These are phyloP conservation scores for Trypanosoma conorhini DNA, from an alignment of 208 protist genomes.

Conservation along the genomic window DNA sequence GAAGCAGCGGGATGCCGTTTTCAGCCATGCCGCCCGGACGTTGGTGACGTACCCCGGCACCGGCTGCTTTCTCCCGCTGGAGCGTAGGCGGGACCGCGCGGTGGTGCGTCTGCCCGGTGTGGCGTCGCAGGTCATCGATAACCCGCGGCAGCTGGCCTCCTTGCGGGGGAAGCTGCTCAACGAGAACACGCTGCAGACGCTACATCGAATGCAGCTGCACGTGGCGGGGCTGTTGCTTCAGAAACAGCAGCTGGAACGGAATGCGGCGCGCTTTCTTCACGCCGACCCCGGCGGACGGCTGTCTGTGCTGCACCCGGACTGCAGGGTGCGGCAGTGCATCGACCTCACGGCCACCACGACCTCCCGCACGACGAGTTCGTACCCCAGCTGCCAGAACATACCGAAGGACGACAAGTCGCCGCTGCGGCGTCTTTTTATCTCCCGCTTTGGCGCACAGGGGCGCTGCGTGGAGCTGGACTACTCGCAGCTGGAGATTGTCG, in stretches of 20 bases:
- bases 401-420: slow-evolving; percentile 87
- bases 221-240: slow-evolving; percentile 68
- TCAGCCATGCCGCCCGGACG: slow-evolving; percentile 52
- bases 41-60: slow-evolving; percentile 53
- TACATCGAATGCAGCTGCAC: slow-evolving; percentile 46
- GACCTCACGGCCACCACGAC: slow-evolving; percentile 84
- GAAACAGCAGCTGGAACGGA: slow-evolving; percentile 57
- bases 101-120: slow-evolving; percentile 67
- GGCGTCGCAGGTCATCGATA: slow-evolving; percentile 42
- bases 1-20: slow-evolving; percentile 54
- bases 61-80: slow-evolving; percentile 67
- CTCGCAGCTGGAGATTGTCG: slow-evolving; percentile 88
- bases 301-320: slow-evolving; percentile 64
- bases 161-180: slow-evolving; percentile 50
- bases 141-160: slow-evolving; percentile 29
- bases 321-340: slow-evolving; percentile 70
- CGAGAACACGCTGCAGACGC: slow-evolving; percentile 43
- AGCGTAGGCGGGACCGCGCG: slow-evolving; percentile 36
- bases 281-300: slow-evolving; percentile 39
- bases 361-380: slow-evolving; percentile 77
- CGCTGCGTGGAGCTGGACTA: slow-evolving; percentile 89
- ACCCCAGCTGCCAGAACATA: slow-evolving; percentile 90
- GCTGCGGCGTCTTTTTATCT: slow-evolving; percentile 74
- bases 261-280: slow-evolving; percentile 57
- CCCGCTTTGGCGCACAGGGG: slow-evolving; percentile 77